Percentiles rank a stretch among this genome's conserved stretches.
Evolutionary conservation across 2,329 filamentous ascomycete genomes (phyloP).

Genomic region (Hypomyces perniciosus): DNA sequence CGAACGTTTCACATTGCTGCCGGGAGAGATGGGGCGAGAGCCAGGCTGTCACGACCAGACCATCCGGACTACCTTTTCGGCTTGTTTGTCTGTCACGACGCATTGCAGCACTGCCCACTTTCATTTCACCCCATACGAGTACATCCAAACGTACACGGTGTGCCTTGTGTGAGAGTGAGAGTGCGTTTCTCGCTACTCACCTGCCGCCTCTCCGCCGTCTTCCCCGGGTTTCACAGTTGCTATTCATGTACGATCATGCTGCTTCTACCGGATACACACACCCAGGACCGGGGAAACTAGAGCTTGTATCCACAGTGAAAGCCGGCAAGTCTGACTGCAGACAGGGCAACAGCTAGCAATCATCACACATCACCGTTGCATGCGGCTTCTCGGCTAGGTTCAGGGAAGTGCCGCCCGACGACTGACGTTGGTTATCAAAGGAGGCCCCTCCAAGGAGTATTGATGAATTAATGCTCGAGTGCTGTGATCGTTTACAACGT

Average conservation of each 20-base stretch:
- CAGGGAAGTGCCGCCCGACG: background rate
- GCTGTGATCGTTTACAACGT: background rate
- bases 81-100: background rate
- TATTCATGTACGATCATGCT: constrained; percentile 6
- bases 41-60: background rate
- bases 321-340: background rate
- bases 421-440: background rate
- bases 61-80: background rate
- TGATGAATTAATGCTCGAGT: background rate
- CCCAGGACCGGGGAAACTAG: background rate
- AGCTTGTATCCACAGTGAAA: background rate
- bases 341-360: constrained; percentile 4
- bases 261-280: constrained; percentile 1
- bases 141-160: too few relatives aligned
- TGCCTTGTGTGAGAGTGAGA: background rate
- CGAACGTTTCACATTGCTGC: background rate
- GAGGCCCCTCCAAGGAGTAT: background rate
- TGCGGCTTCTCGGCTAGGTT: constrained; percentile 9
- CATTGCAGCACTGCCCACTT: background rate
- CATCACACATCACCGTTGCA: constrained; percentile 7
- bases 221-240: background rate
- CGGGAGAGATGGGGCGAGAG: background rate
- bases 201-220: background rate
- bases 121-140: too few relatives aligned
- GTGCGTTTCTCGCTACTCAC: background rate